phyloP scores from a whole-genome alignment of 106 monocot species.

The Acanthochlamys bracteata region DNA sequence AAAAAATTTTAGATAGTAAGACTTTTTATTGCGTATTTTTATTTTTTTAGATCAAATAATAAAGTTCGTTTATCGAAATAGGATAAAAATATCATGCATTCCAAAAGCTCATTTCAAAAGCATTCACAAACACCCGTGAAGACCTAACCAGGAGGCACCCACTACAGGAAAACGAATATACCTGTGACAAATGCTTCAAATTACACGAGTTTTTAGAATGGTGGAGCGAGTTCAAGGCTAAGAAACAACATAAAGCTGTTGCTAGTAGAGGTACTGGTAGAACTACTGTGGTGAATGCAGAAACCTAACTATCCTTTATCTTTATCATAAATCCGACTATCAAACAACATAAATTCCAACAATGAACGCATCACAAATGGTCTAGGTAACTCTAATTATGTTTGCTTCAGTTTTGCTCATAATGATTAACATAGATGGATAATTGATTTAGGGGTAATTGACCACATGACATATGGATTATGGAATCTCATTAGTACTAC shows the following conservation, averaged over 20 bases:
- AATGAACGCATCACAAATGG: neutral
- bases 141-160: neutral
- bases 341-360: neutral
- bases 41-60: too few relatives aligned
- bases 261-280: neutral
- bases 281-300: neutral
- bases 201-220: neutral
- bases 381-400: neutral
- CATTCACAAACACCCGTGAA: too few relatives aligned
- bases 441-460: neutral
- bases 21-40: too few relatives aligned
- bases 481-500: neutral
- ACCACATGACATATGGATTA: neutral
- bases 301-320: neutral
- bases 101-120: too few relatives aligned
- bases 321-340: neutral
- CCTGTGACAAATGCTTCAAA: neutral
- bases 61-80: too few relatives aligned
- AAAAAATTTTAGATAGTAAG: too few relatives aligned
- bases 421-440: neutral
- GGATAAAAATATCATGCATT: too few relatives aligned
- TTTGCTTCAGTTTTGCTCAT: neutral
- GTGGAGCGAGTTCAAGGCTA: neutral
- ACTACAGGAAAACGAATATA: neutral
- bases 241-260: neutral